Percentiles rank a stretch among this genome's conserved stretches.
phyloP scores from a whole-genome alignment of 345 rosid genomes.

The Heritiera littoralis region DNA sequence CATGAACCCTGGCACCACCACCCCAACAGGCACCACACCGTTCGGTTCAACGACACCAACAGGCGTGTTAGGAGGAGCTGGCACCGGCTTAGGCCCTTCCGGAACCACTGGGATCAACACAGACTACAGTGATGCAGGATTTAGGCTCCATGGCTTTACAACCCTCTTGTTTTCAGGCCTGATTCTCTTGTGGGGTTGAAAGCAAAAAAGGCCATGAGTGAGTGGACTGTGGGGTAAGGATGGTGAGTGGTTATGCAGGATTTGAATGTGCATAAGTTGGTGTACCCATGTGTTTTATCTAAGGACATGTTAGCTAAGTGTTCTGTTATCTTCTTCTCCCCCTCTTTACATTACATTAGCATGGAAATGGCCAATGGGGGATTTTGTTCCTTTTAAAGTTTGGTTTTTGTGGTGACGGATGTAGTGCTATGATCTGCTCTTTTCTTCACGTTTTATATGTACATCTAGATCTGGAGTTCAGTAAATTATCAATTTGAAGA shows the following conservation, averaged over 20 bases:
- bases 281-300: slow-evolving; percentile 37
- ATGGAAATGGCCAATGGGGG: slow-evolving; percentile 11
- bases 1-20: neutral
- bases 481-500: slow-evolving; percentile 10
- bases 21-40: slow-evolving; percentile 14
- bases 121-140: slow-evolving; percentile 40
- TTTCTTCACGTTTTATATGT: neutral
- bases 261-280: slow-evolving; percentile 29
- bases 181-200: slow-evolving; percentile 37
- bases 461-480: slow-evolving; percentile 1
- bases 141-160: slow-evolving; percentile 17
- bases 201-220: neutral
- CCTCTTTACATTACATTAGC: slow-evolving; percentile 15
- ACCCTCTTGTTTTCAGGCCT: slow-evolving; percentile 29
- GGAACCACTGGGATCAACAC: slow-evolving; percentile 44
- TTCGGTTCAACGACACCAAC: slow-evolving; percentile 9
- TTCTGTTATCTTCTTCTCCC: slow-evolving; percentile 17
- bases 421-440: neutral
- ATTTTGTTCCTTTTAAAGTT: neutral
- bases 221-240: neutral
- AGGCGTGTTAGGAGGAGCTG: slow-evolving; percentile 54
- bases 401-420: slow-evolving; percentile 11
- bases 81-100: slow-evolving; percentile 42
- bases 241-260: neutral
- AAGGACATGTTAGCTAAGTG: slow-evolving; percentile 37